Evolutionary conservation across 345 rosid genomes (phyloP), one percentile per base, ranked within the genome.

Genomic region (Garcia nutans): DNA sequence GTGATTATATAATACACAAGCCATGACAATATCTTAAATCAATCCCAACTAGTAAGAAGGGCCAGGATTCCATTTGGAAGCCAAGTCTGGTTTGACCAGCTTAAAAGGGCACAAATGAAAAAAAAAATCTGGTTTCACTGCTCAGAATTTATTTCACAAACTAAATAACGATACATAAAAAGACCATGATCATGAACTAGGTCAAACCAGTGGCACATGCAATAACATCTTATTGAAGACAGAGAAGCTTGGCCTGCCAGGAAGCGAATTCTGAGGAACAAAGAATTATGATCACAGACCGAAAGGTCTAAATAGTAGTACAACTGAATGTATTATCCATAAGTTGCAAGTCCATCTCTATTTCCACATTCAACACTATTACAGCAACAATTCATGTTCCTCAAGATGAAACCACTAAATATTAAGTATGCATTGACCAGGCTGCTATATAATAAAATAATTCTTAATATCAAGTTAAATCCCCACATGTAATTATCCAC

Each of bases 351-450:
- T 42, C 75, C 67, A 26, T 28, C 23, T 55, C 16, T 54, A 74
- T 9, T 10, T 52, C 41, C 6, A 6, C 41, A 37, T 37, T 37
- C 7, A 65, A 28, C 70, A 75, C 45, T n/a, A 24, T 56, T 67
- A 20, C 65, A 58, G 31, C 59, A 33, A 60, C 19, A 76, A 68
- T 68, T 58, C 22, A 59, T 58, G 47, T 28, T 59, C 62, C 45
- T 58, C 67, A 42, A 28, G 26, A 49, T n/a, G 59, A n/a, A 44
- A 24, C 41, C 20, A 37, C 17, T 17, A 37, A 1, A 11, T 45
- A 72, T 59, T 9, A 24, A 58, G 15, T 15, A 68, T 26, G 73
- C 72, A 75, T 67, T 58, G 28, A 45, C 52, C 72, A 31, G 16
- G 44, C 71, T 42, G 6, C 17, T 60, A 5, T 16, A 44, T 47